phyloP scores from a whole-genome alignment of 495 filamentous ascomycete genomes.

The Aspergillus haitiensis region DNA sequence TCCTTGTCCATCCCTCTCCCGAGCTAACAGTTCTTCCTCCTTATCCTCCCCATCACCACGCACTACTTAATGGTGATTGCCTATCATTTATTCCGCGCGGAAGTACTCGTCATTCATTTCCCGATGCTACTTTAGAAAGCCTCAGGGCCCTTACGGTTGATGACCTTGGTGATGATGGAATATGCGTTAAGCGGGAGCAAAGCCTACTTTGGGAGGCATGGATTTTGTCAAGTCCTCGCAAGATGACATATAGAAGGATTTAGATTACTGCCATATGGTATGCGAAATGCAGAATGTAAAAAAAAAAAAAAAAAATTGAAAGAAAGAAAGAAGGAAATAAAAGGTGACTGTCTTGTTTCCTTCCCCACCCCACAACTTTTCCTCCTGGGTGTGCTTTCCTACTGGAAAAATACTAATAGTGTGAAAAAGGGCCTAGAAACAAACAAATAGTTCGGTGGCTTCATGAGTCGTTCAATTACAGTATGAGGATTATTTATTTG shows the following conservation, averaged over 20 bases:
- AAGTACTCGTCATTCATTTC: slow-evolving; percentile 26
- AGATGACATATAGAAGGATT: slow-evolving; percentile 3
- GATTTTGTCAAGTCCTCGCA: slow-evolving; percentile 44
- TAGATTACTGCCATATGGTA: background rate
- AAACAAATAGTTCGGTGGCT: background rate
- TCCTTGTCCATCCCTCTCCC: slow-evolving; percentile 16
- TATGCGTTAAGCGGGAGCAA: slow-evolving; percentile 50
- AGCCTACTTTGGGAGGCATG: slow-evolving; percentile 65
- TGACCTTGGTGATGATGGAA: slow-evolving; percentile 60
- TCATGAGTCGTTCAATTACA: no score
- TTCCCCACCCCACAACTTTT: background rate
- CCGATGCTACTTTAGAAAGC: slow-evolving; percentile 26
- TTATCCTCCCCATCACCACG: slow-evolving; percentile 4
- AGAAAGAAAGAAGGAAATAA: background rate
- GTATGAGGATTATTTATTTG: no score
- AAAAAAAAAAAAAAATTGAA: background rate
- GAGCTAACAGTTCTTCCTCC: slow-evolving; percentile 5
- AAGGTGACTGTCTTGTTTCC: background rate
- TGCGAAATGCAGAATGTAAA: background rate
- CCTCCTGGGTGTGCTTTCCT: no score
- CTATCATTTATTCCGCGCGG: slow-evolving; percentile 15
- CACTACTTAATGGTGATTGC: slow-evolving; percentile 18
- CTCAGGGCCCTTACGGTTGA: slow-evolving; percentile 37
- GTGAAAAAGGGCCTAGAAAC: background rate
- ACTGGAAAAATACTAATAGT: background rate